These are phyloP conservation scores for Arxiozyma telluris DNA, from an alignment of 1,139 yeast genomes.

Conservation along the genomic window DNA sequence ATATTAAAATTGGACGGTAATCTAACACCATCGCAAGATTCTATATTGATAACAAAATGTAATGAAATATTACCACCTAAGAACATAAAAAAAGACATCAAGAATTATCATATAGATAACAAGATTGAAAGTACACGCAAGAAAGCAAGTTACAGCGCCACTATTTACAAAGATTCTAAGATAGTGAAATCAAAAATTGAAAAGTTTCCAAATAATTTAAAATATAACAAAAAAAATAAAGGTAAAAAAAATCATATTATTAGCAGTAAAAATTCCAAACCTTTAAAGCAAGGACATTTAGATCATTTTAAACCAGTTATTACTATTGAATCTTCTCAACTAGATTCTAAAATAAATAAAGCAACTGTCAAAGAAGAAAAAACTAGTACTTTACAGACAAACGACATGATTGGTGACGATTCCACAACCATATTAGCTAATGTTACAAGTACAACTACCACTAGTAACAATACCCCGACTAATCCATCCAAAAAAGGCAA, in stretches of 20 bases:
- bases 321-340: conserved; percentile 11
- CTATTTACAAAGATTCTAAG: not conserved
- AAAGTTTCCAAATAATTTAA: not conserved
- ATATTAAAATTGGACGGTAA: conserved; percentile 11
- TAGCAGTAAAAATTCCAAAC: not conserved
- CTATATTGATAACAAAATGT: conserved; percentile 8
- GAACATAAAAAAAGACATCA: not conserved
- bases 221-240: conserved; percentile 3
- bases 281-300: conserved; percentile 12
- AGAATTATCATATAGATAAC: not conserved
- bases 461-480: not conserved
- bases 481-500: not conserved
- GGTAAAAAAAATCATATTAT: not conserved
- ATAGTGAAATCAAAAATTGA: not conserved
- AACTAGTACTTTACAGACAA: not conserved
- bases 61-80: not conserved
- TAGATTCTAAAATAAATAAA: not conserved
- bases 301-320: conserved; percentile 14
- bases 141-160: not conserved
- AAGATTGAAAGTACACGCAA: not conserved
- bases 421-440: not conserved
- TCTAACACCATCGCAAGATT: conserved; percentile 8
- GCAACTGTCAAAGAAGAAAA: not conserved
- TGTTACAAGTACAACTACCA: not conserved
- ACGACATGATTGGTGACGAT: not conserved